A percentile compares a stretch with the other conserved stretches of the same genome.
Evolutionary conservation across 2,329 filamentous ascomycete genomes (phyloP).

Genomic region (Alternaria sp.): DNA sequence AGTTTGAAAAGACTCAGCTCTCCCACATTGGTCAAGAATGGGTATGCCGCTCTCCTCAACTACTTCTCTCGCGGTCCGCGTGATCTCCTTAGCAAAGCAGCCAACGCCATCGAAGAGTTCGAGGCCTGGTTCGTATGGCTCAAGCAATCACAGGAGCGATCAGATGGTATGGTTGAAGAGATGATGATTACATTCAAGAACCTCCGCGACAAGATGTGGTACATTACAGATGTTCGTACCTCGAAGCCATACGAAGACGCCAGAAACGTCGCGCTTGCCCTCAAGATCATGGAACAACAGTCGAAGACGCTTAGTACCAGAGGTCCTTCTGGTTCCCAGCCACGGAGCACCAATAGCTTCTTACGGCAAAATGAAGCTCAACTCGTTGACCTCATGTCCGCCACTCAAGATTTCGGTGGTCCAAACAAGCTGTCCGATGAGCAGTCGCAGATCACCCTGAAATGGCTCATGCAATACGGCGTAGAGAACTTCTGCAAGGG

Average conservation of each 20-base stretch:
- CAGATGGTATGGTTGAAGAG: slow-evolving; percentile 76
- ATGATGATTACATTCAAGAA: slow-evolving; percentile 78
- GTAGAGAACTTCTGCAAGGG: slow-evolving; percentile 95
- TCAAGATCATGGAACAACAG: slow-evolving; percentile 85
- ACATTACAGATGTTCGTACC: slow-evolving; percentile 90
- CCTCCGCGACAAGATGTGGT: slow-evolving; percentile 98
- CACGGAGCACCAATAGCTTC: slow-evolving; percentile 63
- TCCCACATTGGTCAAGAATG: slow-evolving; percentile 69
- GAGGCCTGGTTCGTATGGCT: slow-evolving; percentile 85
- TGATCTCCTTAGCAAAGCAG: slow-evolving; percentile 73
- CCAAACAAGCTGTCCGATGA: slow-evolving; percentile 97
- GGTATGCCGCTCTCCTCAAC: slow-evolving; percentile 75
- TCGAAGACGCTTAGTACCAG: slow-evolving; percentile 54
- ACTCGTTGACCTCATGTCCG: slow-evolving; percentile 86
- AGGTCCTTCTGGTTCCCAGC: slow-evolving; percentile 50
- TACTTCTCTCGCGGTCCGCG: slow-evolving; percentile 77
- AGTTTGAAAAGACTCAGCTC: slow-evolving; percentile 72
- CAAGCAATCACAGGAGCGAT: slow-evolving; percentile 81
- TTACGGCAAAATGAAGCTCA: slow-evolving; percentile 84
- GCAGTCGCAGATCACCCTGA: slow-evolving; percentile 83
- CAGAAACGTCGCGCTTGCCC: slow-evolving; percentile 82
- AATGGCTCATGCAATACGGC: slow-evolving; percentile 82
- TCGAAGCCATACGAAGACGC: slow-evolving; percentile 89
- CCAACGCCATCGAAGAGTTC: slow-evolving; percentile 78
- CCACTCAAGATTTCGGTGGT: slow-evolving; percentile 82